Evolutionary conservation across 768 basidiomycete genomes (phyloP).

Genomic region (Phylloporus sp.): DNA sequence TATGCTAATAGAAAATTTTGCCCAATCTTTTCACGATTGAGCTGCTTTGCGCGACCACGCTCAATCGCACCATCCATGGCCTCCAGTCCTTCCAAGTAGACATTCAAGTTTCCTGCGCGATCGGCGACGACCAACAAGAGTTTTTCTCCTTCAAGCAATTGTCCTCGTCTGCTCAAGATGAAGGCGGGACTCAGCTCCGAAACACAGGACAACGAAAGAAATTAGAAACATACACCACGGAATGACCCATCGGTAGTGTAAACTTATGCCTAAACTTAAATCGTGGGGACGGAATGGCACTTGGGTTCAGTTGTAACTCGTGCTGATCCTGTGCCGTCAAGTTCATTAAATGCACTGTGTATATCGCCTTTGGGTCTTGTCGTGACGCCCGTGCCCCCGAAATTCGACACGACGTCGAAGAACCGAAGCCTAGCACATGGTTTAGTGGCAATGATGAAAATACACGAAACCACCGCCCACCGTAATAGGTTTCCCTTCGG

Average conservation of each 20-base stretch:
- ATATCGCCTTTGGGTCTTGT: constrained; percentile 13
- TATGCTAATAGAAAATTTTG: constrained; percentile 43
- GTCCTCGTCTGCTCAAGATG: constrained; percentile 29
- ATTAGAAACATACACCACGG: constrained; percentile 12
- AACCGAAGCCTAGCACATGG: not conserved
- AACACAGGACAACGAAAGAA: not conserved
- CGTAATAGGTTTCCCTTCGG: not conserved
- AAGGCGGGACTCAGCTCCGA: not conserved
- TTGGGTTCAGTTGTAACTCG: constrained; percentile 22
- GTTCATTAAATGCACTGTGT: constrained; percentile 27
- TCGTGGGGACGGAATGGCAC: constrained; percentile 19
- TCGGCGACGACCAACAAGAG: constrained; percentile 42
- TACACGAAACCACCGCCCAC: not conserved
- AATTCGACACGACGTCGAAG: not conserved
- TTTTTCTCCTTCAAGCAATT: constrained; percentile 39
- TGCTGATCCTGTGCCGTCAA: constrained; percentile 28
- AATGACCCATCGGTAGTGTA: constrained; percentile 16
- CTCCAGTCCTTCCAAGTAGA: constrained; percentile 38
- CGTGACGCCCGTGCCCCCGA: constrained; percentile 5
- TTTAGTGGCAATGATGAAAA: not conserved
- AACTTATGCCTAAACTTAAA: constrained; percentile 17
- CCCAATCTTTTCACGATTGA: constrained; percentile 47
- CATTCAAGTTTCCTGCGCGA: constrained; percentile 27
- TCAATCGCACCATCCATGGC: constrained; percentile 32
- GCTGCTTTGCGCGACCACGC: constrained; percentile 22